Conservation (phyloP, 2,329 filamentous ascomycete genomes). For the Colletotrichum eremochloae region DNA sequence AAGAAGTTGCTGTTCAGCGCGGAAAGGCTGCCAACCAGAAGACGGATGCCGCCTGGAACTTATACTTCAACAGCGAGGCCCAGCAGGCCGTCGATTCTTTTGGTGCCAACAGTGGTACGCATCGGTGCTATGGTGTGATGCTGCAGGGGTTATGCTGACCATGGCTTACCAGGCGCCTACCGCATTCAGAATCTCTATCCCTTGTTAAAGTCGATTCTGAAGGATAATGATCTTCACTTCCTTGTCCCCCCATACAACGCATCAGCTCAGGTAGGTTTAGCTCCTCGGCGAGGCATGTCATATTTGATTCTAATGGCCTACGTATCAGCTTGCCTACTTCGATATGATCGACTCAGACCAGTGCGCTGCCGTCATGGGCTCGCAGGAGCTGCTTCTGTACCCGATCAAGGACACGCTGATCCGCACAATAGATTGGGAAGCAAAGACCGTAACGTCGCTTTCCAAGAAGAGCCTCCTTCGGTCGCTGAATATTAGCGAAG, state of each 20-base stretch:
- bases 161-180: conserved; percentile 71
- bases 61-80: conserved; percentile 86
- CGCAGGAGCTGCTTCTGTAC: conserved; percentile 88
- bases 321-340: conserved; percentile 81
- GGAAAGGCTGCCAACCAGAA: conserved; percentile 75
- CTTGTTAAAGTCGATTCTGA: conserved; percentile 81
- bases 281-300: neutral
- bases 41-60: conserved; percentile 84
- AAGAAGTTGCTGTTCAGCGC: conserved; percentile 75
- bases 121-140: conserved; percentile 37
- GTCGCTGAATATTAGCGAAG: conserved; percentile 73
- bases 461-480: conserved; percentile 79
- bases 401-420: conserved; percentile 84
- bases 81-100: conserved; percentile 88
- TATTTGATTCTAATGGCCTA: conserved; percentile 47
- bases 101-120: conserved; percentile 78
- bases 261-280: conserved; percentile 78
- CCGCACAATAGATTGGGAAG: conserved; percentile 75
- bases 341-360: conserved; percentile 76
- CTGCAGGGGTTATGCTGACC: conserved; percentile 23
- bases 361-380: conserved; percentile 83
- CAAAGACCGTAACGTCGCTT: conserved; percentile 71
- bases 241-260: conserved; percentile 90
- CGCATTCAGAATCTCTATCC: conserved; percentile 80
- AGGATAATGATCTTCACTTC: conserved; percentile 78